phyloP scores from a whole-genome alignment of 352 stramenopile genomes.

The Phytophthora tubulina region DNA sequence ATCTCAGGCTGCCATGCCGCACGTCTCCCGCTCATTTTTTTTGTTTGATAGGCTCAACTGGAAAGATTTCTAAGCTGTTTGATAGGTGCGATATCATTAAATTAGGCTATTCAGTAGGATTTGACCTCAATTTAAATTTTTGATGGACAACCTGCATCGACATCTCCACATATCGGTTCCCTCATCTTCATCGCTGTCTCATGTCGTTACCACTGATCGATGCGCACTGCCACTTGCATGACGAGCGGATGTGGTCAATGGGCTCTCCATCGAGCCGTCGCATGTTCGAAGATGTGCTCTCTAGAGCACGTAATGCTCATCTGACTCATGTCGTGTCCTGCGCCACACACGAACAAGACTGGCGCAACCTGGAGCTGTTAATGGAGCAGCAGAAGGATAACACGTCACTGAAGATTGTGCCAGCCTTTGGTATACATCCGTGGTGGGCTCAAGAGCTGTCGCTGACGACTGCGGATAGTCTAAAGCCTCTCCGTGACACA shows the following conservation, averaged over 20 bases:
- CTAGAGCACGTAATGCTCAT: constrained; percentile 42
- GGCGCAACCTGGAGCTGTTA: constrained; percentile 59
- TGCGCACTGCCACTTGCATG: constrained; percentile 81
- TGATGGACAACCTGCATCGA: constrained; percentile 9
- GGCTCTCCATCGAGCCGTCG: constrained; percentile 26
- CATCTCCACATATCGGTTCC: not conserved
- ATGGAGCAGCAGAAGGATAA: constrained; percentile 22
- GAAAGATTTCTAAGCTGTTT: constrained; percentile 27
- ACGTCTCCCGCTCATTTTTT: constrained; percentile 41
- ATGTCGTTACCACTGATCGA: constrained; percentile 54
- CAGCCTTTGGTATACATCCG: constrained; percentile 79
- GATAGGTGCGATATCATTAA: constrained; percentile 5
- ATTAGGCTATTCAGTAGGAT: constrained; percentile 24
- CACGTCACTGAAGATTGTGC: constrained; percentile 44
- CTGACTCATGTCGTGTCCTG: constrained; percentile 70
- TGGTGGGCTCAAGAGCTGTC: constrained; percentile 64
- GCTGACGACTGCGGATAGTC: constrained; percentile 22
- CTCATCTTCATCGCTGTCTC: constrained; percentile 16
- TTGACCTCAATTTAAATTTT: not conserved
- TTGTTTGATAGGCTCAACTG: constrained; percentile 13
- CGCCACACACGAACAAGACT: constrained; percentile 73
- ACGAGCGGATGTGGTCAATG: constrained; percentile 43
- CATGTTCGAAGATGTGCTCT: constrained; percentile 46
- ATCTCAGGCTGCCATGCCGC: constrained; percentile 32
- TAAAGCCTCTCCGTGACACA: constrained; percentile 46